Percentiles rank a stretch among this genome's conserved stretches.
Evolutionary conservation across 805 yeast species (phyloP).

Genomic region (Crinitomyces ghanaensis): DNA sequence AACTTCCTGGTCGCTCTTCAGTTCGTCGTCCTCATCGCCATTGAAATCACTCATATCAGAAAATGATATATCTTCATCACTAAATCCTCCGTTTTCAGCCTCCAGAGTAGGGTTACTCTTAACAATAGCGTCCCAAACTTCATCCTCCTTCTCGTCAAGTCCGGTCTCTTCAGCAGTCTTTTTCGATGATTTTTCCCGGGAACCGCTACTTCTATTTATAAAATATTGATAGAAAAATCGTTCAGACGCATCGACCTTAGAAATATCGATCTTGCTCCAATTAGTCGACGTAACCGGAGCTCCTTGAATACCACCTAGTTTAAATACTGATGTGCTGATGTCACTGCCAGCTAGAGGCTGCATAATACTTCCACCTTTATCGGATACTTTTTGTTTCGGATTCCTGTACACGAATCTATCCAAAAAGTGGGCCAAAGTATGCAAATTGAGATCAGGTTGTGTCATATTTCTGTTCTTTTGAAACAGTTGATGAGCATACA

Average conservation of each 20-base stretch:
- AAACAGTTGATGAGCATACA: slow-evolving; percentile 50
- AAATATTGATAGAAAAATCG: slow-evolving; percentile 81
- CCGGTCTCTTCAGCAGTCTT: slow-evolving; percentile 27
- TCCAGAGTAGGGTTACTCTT: slow-evolving; percentile 64
- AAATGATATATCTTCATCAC: slow-evolving; percentile 17
- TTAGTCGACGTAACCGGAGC: slow-evolving; percentile 74
- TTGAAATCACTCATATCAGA: slow-evolving; percentile 30
- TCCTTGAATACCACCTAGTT: slow-evolving; percentile 14
- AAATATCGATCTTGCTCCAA: slow-evolving; percentile 54
- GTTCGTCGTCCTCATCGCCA: slow-evolving; percentile 15
- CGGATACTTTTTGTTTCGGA: slow-evolving; percentile 61
- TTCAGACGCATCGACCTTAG: slow-evolving; percentile 75
- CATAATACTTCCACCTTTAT: slow-evolving; percentile 86
- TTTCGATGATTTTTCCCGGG: slow-evolving; percentile 28
- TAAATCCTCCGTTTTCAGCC: slow-evolving; percentile 40
- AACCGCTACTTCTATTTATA: slow-evolving; percentile 47
- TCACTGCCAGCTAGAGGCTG: slow-evolving; percentile 80
- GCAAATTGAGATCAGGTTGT: slow-evolving; percentile 86
- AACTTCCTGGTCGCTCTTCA: slow-evolving; percentile 14
- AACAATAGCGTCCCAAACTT: slow-evolving; percentile 71
- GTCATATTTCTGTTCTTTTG: slow-evolving; percentile 29
- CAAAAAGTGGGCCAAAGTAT: slow-evolving; percentile 78
- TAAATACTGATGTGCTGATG: slow-evolving; percentile 37
- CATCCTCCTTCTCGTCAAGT: slow-evolving; percentile 41
- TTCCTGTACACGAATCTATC: slow-evolving; percentile 93